These are phyloP conservation scores for Penicillium bovifimosum DNA, from an alignment of 495 filamentous ascomycete genomes.

Conservation along the genomic window DNA sequence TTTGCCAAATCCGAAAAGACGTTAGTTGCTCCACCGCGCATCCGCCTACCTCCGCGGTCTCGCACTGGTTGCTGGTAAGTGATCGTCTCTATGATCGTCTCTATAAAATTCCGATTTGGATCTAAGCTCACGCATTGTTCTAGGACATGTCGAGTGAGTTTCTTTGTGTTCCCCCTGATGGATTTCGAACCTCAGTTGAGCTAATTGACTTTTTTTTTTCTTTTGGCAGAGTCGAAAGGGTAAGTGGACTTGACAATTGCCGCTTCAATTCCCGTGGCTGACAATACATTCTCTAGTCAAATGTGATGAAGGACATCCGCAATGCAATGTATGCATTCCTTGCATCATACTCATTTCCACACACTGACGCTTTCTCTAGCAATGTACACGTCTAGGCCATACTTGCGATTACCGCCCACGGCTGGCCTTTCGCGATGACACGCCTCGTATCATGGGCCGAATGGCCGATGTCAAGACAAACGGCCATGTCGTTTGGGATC, in stretches of 20 bases:
- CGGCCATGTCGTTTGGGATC: constrained; percentile 50
- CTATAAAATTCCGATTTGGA: constrained; percentile 4
- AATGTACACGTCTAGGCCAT: constrained; percentile 53
- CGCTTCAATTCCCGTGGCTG: constrained; percentile 8
- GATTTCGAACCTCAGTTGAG: background rate
- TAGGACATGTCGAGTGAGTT: constrained; percentile 49
- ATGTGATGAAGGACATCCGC: constrained; percentile 50
- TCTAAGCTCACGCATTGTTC: constrained; percentile 2
- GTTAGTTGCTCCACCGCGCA: constrained; percentile 34
- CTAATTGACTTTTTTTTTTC: constrained; percentile 16
- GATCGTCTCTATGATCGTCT: constrained; percentile 13
- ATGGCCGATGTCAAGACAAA: constrained; percentile 48
- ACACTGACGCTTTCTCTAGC: constrained; percentile 27
- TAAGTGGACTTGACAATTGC: constrained; percentile 18
- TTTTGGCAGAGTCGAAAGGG: constrained; percentile 47
- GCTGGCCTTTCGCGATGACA: constrained; percentile 52
- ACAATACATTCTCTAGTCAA: constrained; percentile 32
- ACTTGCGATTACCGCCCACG: constrained; percentile 53
- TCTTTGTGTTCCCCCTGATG: background rate
- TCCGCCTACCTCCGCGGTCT: constrained; percentile 49
- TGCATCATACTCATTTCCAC: background rate
- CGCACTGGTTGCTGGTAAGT: constrained; percentile 51
- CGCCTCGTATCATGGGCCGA: constrained; percentile 48
- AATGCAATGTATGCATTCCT: constrained; percentile 43
- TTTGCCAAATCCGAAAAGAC: constrained; percentile 21